phyloP scores from a whole-genome alignment of 2,329 filamentous ascomycete species.

The Claviceps paspali region DNA sequence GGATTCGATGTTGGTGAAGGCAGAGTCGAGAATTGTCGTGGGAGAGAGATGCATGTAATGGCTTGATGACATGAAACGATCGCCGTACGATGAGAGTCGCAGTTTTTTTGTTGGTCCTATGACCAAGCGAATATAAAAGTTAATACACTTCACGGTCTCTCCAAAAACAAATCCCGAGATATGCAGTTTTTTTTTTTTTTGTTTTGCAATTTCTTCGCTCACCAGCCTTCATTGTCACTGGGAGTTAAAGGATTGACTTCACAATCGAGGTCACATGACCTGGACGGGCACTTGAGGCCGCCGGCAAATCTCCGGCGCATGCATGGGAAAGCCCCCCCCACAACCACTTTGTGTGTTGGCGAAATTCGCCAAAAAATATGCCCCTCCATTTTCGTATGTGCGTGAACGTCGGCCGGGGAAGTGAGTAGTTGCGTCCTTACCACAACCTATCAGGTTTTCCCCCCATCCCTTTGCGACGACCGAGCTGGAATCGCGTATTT shows the following conservation, averaged over 20 bases:
- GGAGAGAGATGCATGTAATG: too few relatives aligned
- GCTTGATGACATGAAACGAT: too few relatives aligned
- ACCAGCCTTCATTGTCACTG: not conserved
- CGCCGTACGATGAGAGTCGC: too few relatives aligned
- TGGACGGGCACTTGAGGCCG: conserved; percentile 11
- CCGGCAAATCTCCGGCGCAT: conserved; percentile 20
- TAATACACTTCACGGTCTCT: too few relatives aligned
- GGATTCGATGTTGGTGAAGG: not conserved
- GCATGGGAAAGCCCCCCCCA: conserved; percentile 14
- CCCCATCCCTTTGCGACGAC: conserved; percentile 2
- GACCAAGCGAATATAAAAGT: too few relatives aligned
- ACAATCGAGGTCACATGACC: conserved; percentile 23
- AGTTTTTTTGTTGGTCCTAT: too few relatives aligned
- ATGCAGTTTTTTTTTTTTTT: too few relatives aligned
- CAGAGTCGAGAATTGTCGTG: not conserved
- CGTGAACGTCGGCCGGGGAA: conserved; percentile 7
- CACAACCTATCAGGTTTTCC: too few relatives aligned
- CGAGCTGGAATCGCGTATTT: conserved; percentile 2
- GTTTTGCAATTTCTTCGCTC: too few relatives aligned
- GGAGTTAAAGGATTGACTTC: too few relatives aligned
- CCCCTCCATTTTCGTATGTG: conserved; percentile 21
- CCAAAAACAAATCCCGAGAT: too few relatives aligned
- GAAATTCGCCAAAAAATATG: conserved; percentile 27
- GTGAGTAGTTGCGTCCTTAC: conserved; percentile 4
- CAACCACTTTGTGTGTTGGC: conserved; percentile 22